phyloP scores from a whole-genome alignment of 495 filamentous ascomycete species.

The Daldinia childiae region DNA sequence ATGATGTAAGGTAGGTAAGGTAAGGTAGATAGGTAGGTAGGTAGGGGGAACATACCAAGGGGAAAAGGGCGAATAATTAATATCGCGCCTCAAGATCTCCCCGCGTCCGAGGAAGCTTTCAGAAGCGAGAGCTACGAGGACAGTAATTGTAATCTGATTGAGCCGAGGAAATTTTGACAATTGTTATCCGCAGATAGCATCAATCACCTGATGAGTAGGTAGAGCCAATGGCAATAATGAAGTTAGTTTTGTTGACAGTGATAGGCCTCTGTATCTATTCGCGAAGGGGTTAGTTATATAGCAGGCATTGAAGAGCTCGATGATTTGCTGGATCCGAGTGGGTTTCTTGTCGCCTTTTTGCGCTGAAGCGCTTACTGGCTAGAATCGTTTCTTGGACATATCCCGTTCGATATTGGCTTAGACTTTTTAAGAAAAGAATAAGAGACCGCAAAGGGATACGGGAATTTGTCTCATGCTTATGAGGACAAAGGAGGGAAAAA shows the following conservation, averaged over 20 bases:
- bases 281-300: slow-evolving; percentile 49
- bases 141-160: slow-evolving; percentile 49
- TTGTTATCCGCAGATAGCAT: slow-evolving; percentile 58
- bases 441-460: slow-evolving; percentile 2
- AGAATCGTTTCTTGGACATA: slow-evolving; percentile 28
- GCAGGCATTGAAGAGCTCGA: slow-evolving; percentile 44
- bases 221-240: slow-evolving; percentile 57
- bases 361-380: slow-evolving; percentile 48
- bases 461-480: slow-evolving; percentile 18
- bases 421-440: slow-evolving; percentile 11
- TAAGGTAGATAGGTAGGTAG: slow-evolving; percentile 16
- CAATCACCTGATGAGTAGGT: slow-evolving; percentile 59
- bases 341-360: slow-evolving; percentile 46
- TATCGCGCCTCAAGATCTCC: slow-evolving; percentile 42
- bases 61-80: slow-evolving; percentile 29
- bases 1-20: slow-evolving; percentile 33
- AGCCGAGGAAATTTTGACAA: slow-evolving; percentile 49
- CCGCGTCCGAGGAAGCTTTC: slow-evolving; percentile 31
- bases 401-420: slow-evolving; percentile 21
- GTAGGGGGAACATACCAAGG: slow-evolving; percentile 25
- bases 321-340: slow-evolving; percentile 56
- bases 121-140: slow-evolving; percentile 31
- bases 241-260: slow-evolving; percentile 49
- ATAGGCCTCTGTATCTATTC: slow-evolving; percentile 58
- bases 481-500: slow-evolving; percentile 14